Evolutionary conservation across 2,329 filamentous ascomycete species (phyloP), one percentile per base, ranked within the genome.

Genomic region (Raffaelea albimanens): DNA sequence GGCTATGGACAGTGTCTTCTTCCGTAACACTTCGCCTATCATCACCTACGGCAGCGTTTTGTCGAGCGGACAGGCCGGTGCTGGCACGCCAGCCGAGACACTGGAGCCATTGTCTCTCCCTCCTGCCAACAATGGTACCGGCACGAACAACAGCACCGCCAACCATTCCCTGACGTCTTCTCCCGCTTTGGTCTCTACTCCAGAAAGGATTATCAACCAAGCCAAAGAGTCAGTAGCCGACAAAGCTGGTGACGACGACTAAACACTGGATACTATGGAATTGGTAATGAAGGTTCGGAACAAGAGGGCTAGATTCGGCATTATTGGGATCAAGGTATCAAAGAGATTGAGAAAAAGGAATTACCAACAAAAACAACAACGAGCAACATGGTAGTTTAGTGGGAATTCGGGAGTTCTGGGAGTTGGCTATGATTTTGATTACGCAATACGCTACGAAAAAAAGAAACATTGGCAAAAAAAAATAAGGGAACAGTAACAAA

Each of bases 11-110:
- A 52, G 49, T n/a, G 40, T 55, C 23, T 52, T 52, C 20, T 73
- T 77, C 13, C 73, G 77, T 44, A 81, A 89, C 45, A 78, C 94
- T 14, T 85, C 87, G 2, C 77, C 77, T 44, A 89, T 85, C 2
- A 87, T 89, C 1, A 83, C 94, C 53, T 83, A 93, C 58, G 78
- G 82, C 53, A 87, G 90, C 40, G 85, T 85, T 0, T 79, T 85
- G 4, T 47, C 51, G 34, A 52, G 51, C 18, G 56, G 67, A 21
- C 11, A 20, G 4, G 40, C 8, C 23, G 66, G 63, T 1, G 58
- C 59, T 14, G 55, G 65, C 16, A 68, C 66, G 25, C 70, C 72
- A 5, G 59, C 67, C 1, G 70, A 75, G 48, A 60, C 67, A 1
- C 52, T 64, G 23, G 67, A 71, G 20, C 49, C 50, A 3, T 43